phyloP scores from a whole-genome alignment of 352 stramenopile genomes.

The Globisporangium sylvaticum region DNA sequence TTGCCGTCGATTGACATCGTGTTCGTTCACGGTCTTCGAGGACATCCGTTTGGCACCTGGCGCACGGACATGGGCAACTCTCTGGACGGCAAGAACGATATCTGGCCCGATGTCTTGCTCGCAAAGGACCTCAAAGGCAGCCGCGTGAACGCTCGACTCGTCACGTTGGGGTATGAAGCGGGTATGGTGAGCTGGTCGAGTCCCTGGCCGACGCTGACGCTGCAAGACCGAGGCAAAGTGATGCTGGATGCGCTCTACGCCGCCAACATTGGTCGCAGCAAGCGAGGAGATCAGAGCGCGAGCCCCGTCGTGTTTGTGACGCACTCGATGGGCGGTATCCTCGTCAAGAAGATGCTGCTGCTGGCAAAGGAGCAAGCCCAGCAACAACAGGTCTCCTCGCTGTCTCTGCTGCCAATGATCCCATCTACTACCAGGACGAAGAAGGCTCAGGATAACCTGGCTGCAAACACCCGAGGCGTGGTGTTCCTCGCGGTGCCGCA shows the following conservation, averaged over 20 bases:
- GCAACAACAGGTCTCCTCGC: neutral
- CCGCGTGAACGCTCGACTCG: conserved; percentile 43
- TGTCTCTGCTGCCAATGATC: neutral
- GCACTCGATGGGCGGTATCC: conserved; percentile 84
- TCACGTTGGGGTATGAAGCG: conserved; percentile 81
- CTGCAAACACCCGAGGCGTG: conserved; percentile 45
- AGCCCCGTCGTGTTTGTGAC: conserved; percentile 80
- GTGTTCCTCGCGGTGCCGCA: conserved; percentile 83
- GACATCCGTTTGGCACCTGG: conserved; percentile 81
- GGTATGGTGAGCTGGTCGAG: conserved; percentile 84
- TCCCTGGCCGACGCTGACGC: conserved; percentile 78
- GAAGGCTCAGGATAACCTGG: conserved; percentile 19
- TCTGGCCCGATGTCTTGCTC: conserved; percentile 80
- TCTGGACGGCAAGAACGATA: conserved; percentile 45
- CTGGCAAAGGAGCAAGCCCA: conserved; percentile 28
- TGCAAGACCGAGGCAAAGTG: conserved; percentile 63
- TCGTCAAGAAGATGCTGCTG: conserved; percentile 84
- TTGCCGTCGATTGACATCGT: conserved; percentile 55
- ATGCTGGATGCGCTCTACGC: conserved; percentile 71
- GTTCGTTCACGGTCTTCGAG: conserved; percentile 80
- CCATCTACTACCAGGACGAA: conserved; percentile 4
- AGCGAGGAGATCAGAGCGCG: conserved; percentile 7
- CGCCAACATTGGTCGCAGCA: conserved; percentile 50
- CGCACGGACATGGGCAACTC: conserved; percentile 67
- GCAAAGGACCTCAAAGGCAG: conserved; percentile 42